These are phyloP conservation scores for Aspergillus carbonarius DNA, from an alignment of 2,329 filamentous ascomycete species.

Conservation along the genomic window DNA sequence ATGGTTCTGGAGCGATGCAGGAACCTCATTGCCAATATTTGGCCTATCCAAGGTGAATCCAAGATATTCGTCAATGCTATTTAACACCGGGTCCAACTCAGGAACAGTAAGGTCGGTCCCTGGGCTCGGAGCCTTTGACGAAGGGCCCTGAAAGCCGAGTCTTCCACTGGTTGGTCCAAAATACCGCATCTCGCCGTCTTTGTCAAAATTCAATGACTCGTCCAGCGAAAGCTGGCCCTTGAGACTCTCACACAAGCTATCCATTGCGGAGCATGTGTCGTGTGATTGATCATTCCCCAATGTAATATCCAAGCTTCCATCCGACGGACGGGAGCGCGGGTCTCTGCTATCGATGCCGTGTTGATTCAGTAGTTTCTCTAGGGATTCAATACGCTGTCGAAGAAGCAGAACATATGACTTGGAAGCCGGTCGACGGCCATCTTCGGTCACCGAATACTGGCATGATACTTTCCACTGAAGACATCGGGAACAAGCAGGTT, in stretches of 20 bases:
- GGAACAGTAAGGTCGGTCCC: not conserved
- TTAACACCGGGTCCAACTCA: not conserved
- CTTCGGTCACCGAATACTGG: conserved; percentile 31
- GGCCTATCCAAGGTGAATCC: not conserved
- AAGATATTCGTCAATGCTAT: conserved; percentile 2
- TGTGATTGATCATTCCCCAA: not conserved
- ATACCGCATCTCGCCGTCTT: conserved; percentile 36
- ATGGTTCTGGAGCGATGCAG: conserved; percentile 28
- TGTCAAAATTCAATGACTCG: conserved; percentile 38
- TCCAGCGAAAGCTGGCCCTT: conserved; percentile 36
- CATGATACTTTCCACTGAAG: conserved; percentile 30
- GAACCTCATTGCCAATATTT: conserved; percentile 5
- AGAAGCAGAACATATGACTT: conserved; percentile 39
- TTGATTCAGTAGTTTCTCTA: conserved; percentile 31
- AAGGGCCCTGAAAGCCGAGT: conserved; percentile 29
- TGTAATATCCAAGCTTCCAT: not conserved
- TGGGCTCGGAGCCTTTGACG: not conserved
- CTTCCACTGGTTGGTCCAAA: conserved; percentile 41
- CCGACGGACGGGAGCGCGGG: conserved; percentile 10
- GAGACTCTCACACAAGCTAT: conserved; percentile 25
- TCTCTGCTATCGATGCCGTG: conserved; percentile 34
- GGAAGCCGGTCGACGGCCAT: conserved; percentile 36
- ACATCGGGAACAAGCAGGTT: conserved; percentile 36
- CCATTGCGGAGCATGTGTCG: conserved; percentile 12
- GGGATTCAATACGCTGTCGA: conserved; percentile 31